Evolutionary conservation across 345 rosid genomes (phyloP).

Genomic region (Acer yangbiense): DNA sequence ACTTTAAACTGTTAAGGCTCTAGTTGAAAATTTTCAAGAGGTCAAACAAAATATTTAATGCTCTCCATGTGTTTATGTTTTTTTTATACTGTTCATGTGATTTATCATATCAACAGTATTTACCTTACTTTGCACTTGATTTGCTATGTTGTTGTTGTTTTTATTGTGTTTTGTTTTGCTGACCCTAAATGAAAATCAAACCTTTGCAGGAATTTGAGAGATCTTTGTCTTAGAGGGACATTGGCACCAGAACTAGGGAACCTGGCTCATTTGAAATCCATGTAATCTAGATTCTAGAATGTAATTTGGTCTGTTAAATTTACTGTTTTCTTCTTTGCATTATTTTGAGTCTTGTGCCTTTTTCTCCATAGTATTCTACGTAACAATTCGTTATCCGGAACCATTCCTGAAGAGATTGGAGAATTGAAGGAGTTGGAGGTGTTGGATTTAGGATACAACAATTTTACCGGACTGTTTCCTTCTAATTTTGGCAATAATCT

Average conservation of each 20-base stretch:
- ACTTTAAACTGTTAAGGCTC: background rate
- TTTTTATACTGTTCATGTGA: background rate
- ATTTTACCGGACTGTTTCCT: slow-evolving; percentile 66
- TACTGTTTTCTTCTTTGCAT: background rate
- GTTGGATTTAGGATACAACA: slow-evolving; percentile 82
- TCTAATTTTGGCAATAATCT: slow-evolving; percentile 38
- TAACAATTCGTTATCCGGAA: slow-evolving; percentile 78
- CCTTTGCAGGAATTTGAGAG: slow-evolving; percentile 57
- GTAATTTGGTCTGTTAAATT: background rate
- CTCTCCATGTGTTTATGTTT: slow-evolving; percentile 12
- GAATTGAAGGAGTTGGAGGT: slow-evolving; percentile 67
- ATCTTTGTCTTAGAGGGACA: slow-evolving; percentile 75
- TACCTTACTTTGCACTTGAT: background rate
- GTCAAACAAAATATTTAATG: slow-evolving; percentile 7
- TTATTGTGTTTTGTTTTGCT: background rate
- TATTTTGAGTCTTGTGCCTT: slow-evolving; percentile 1
- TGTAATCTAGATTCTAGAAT: slow-evolving; percentile 49
- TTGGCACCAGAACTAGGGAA: slow-evolving; percentile 72
- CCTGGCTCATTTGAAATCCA: slow-evolving; percentile 58
- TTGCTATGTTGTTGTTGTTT: background rate
- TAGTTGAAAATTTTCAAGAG: background rate
- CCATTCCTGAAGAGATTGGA: slow-evolving; percentile 69
- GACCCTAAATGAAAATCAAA: slow-evolving; percentile 15
- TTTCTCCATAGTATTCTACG: slow-evolving; percentile 58
- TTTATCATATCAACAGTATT: background rate